Evolutionary conservation across 306 rosid species (phyloP).

Genomic region (Gleditsia sinensis): DNA sequence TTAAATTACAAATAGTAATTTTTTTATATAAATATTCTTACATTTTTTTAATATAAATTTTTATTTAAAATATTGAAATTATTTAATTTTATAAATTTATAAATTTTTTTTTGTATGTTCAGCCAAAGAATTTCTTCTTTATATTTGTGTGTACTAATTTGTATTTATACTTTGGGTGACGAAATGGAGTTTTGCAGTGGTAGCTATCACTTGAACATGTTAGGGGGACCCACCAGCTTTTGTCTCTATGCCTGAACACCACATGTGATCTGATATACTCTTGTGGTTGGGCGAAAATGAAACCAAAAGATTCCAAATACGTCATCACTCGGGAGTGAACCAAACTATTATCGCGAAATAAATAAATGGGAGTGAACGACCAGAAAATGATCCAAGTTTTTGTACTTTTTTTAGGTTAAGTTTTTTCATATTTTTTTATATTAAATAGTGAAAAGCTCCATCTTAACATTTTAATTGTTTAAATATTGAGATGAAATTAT

Average conservation of each 20-base stretch:
- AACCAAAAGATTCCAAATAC: neutral
- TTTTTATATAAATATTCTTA: too few relatives aligned
- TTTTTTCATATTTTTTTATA: too few relatives aligned
- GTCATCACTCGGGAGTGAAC: neutral
- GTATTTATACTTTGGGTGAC: neutral
- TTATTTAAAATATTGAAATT: too few relatives aligned
- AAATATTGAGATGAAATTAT: too few relatives aligned
- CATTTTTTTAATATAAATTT: too few relatives aligned
- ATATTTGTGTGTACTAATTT: too few relatives aligned
- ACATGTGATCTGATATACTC: slow-evolving; percentile 15
- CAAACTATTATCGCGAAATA: neutral
- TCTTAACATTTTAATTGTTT: too few relatives aligned
- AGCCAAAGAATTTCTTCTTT: too few relatives aligned
- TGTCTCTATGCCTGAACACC: slow-evolving; percentile 18
- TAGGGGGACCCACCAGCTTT: slow-evolving; percentile 35
- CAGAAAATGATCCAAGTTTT: neutral
- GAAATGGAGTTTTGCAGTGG: neutral
- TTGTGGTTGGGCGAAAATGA: neutral
- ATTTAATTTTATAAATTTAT: too few relatives aligned
- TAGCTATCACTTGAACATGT: slow-evolving; percentile 39
- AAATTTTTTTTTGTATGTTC: too few relatives aligned
- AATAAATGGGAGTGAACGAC: neutral
- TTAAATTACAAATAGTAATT: too few relatives aligned
- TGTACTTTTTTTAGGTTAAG: neutral
- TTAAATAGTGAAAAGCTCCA: too few relatives aligned